Conservation (phyloP, 805 yeast species). For the Myxozyma monticola region DNA sequence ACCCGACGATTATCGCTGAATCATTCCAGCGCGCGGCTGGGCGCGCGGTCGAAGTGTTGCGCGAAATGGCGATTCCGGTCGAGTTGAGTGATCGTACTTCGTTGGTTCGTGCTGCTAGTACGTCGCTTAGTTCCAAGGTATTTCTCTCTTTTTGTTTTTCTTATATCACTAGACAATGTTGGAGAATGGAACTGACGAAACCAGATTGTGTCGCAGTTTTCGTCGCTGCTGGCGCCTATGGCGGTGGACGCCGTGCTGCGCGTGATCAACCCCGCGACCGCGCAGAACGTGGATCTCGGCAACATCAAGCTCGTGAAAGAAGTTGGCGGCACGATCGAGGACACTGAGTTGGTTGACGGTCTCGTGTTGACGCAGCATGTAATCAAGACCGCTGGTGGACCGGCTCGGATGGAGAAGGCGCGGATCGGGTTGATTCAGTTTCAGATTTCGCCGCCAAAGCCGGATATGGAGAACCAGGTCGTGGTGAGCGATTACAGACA, state of each 20-base stretch:
- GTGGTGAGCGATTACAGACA: conserved; percentile 98
- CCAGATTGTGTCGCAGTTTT: conserved; percentile 91
- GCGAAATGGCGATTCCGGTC: conserved; percentile 81
- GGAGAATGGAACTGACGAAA: neutral
- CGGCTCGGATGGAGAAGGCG: conserved; percentile 91
- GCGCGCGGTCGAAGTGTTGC: conserved; percentile 75
- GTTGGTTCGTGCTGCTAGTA: conserved; percentile 86
- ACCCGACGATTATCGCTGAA: conserved; percentile 93
- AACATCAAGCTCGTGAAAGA: conserved; percentile 89
- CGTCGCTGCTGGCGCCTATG: conserved; percentile 82
- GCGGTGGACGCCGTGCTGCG: conserved; percentile 90
- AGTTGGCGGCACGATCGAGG: conserved; percentile 97
- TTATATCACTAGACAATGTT: neutral
- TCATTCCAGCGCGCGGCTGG: conserved; percentile 85
- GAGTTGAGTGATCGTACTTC: conserved; percentile 79
- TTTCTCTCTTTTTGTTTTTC: too few relatives aligned
- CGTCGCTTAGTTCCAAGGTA: conserved; percentile 92
- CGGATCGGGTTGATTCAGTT: conserved; percentile 85
- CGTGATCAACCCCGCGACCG: conserved; percentile 61
- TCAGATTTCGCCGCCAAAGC: conserved; percentile 95
- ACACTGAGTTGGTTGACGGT: conserved; percentile 89
- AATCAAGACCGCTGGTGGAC: conserved; percentile 90
- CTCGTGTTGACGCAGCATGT: conserved; percentile 91
- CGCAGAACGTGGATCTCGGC: conserved; percentile 74
- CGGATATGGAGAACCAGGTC: conserved; percentile 96